Conservation (phyloP, 1,139 yeast genomes). For the Geotrichum siamense region DNA sequence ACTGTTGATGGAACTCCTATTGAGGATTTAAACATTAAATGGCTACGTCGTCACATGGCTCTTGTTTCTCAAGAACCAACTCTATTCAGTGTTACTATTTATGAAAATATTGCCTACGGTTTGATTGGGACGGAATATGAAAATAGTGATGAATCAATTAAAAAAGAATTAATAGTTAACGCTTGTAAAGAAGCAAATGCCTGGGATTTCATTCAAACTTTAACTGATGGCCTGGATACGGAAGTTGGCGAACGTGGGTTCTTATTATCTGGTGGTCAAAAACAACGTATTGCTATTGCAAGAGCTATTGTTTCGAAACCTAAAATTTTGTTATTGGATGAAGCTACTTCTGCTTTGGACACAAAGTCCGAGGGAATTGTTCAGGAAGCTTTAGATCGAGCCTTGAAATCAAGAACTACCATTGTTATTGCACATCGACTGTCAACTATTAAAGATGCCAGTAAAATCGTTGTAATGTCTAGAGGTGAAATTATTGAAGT, state of each 20-base stretch:
- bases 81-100: slow-evolving; percentile 67
- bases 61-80: slow-evolving; percentile 88
- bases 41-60: slow-evolving; percentile 68
- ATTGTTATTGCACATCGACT: slow-evolving; percentile 75
- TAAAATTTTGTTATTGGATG: slow-evolving; percentile 56
- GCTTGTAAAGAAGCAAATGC: slow-evolving; percentile 40
- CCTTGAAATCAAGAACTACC: slow-evolving; percentile 62
- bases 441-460: slow-evolving; percentile 57
- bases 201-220: slow-evolving; percentile 36
- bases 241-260: slow-evolving; percentile 49
- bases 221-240: slow-evolving; percentile 44
- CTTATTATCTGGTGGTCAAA: slow-evolving; percentile 74
- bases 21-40: slow-evolving; percentile 56
- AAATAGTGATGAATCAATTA: slow-evolving; percentile 33
- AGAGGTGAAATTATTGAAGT: slow-evolving; percentile 37
- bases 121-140: slow-evolving; percentile 49
- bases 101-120: slow-evolving; percentile 76
- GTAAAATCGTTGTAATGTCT: slow-evolving; percentile 41
- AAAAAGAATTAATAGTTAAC: slow-evolving; percentile 31
- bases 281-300: slow-evolving; percentile 84
- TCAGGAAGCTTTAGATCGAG: slow-evolving; percentile 48
- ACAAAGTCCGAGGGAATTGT: slow-evolving; percentile 54
- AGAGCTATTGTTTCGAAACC: slow-evolving; percentile 67
- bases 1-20: slow-evolving; percentile 62
- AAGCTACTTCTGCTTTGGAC: slow-evolving; percentile 76